phyloP scores from a whole-genome alignment of 2,329 filamentous ascomycete species.

The Claviceps sp. region DNA sequence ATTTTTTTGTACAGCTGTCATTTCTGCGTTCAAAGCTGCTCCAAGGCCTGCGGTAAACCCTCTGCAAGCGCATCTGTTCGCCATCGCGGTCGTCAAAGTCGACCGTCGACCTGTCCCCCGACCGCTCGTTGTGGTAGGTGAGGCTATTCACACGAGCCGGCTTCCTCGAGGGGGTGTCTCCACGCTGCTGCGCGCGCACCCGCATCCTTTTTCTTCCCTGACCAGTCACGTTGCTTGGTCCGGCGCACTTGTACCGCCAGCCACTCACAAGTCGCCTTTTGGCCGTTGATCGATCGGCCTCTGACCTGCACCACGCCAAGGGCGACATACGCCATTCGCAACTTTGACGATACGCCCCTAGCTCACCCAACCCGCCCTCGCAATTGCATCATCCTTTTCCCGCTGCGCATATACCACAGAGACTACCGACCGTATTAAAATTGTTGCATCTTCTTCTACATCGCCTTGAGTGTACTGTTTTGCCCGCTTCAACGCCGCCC shows the following conservation, averaged over 20 bases:
- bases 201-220: conserved; percentile 6
- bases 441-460: neutral
- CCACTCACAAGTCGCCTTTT: conserved; percentile 1
- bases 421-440: neutral
- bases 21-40: conserved; percentile 16
- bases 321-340: conserved; percentile 3
- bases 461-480: neutral
- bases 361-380: neutral
- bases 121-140: conserved; percentile 16
- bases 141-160: conserved; percentile 26
- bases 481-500: neutral
- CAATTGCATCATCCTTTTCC: neutral
- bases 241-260: conserved; percentile 3
- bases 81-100: conserved; percentile 2
- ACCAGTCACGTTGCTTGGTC: conserved; percentile 13
- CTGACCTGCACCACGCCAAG: neutral
- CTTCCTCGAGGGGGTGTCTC: conserved; percentile 6
- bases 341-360: conserved; percentile 2
- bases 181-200: conserved; percentile 7
- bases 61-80: conserved; percentile 11
- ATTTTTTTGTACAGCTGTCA: conserved; percentile 21
- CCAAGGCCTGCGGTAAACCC: conserved; percentile 12
- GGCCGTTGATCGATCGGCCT: neutral
- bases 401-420: neutral
- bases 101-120: conserved; percentile 8